Base-by-base conservation (phyloP, 129 eudicot species). In the Flaveria ramosissima region DNA sequence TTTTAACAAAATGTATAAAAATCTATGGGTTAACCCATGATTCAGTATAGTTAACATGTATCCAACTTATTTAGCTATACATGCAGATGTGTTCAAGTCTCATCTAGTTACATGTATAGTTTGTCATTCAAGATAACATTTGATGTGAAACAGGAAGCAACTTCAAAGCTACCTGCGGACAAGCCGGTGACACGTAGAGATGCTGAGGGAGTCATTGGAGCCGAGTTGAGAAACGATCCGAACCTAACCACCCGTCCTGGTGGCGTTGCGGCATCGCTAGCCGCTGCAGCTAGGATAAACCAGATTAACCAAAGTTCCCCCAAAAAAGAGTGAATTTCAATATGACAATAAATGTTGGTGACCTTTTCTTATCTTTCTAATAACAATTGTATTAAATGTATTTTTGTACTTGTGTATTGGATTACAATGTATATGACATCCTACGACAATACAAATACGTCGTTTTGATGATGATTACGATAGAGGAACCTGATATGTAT, bases 161-260 rank as follows among this genome's bases (percentile, higher is more conserved):
- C 92, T 43, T 45, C 93, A 64, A 94, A 94, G 79, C 71, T 94
- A 39, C 99, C 97, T 0, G 74, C 89, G 7, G 99, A 94, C 65
- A 94, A 89, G 64, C 88, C 97, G 61, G 97, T 89, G 80, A 87
- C 92, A 16, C 88, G 97, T 45, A 61, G 89, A 76, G 97, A 91
- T 80, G 99, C 99, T 0, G 99, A 94, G 74, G 99, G 97, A 62
- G 99, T 91, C 74, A 92, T 91, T 1, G 90, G 97, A 13, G 97
- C 97, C 0, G 96, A 91, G 86, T 81, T 91, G 73, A 94, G 99
- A 86, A 94, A 94, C 36, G 92, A 91, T 71, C 98, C 98, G 0
- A 89, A 94, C 81, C 80, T 94, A 42, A 84, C 88, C 77, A 94
- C 98, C 0, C 97, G 88, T 30, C 98, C 98, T 0, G 94, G 94